Evolutionary conservation across 306 rosid genomes (phyloP).

Genomic region (Betula pendula): DNA sequence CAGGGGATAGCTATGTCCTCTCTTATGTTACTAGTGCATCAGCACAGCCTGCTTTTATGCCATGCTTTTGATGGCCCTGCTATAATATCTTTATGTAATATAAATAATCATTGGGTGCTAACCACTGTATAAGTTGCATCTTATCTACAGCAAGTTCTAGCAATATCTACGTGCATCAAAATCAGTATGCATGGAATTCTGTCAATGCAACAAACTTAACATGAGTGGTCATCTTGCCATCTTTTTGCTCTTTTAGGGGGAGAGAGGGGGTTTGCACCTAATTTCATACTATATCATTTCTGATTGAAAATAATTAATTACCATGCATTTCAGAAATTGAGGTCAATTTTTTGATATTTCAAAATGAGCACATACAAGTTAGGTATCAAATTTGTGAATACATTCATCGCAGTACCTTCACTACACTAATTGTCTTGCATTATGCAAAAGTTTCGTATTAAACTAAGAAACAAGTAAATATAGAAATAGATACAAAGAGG

Average conservation of each 20-base stretch:
- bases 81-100: background rate
- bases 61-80: background rate
- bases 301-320: background rate
- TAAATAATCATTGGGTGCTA: background rate
- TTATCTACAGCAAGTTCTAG: background rate
- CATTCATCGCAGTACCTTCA: background rate
- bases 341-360: background rate
- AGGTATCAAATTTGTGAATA: background rate
- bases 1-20: background rate
- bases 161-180: background rate
- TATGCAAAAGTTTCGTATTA: background rate
- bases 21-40: background rate
- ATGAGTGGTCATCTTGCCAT: background rate
- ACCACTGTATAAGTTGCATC: background rate
- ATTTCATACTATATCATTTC: background rate
- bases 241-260: background rate
- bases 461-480: background rate
- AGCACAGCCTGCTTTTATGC: background rate
- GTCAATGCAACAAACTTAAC: background rate
- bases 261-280: background rate
- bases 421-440: background rate
- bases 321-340: background rate
- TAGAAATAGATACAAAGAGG: background rate
- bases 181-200: background rate
- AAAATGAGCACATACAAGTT: background rate